A percentile compares a stretch with the other conserved stretches of the same genome.
Conservation (phyloP, 352 stramenopile species). For the Pythium scleroteichum region DNA sequence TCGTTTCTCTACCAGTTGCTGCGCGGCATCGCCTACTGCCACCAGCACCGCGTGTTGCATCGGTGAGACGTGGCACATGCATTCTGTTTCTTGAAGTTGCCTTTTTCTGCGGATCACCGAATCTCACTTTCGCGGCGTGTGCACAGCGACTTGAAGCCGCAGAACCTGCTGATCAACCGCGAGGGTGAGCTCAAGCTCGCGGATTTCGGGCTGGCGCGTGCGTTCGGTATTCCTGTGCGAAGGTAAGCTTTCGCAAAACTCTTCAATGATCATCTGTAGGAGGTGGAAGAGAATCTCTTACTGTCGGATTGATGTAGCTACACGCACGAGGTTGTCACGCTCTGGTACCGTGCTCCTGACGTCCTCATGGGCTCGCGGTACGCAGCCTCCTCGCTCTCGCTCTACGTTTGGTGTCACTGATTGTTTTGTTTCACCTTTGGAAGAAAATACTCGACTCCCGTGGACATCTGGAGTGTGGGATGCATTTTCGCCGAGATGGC, state of each 20-base stretch:
- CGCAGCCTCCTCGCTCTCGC: constrained; percentile 7
- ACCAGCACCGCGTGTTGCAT: constrained; percentile 95
- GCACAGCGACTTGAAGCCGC: constrained; percentile 97
- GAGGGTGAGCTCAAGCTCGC: constrained; percentile 99
- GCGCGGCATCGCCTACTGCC: constrained; percentile 98
- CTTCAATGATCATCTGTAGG: background rate
- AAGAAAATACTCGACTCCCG: constrained; percentile 98
- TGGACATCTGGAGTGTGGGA: constrained; percentile 99
- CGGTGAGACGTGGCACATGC: constrained; percentile 38
- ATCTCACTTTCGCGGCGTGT: too few species aligned
- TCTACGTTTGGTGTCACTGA: too few species aligned
- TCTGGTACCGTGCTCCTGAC: constrained; percentile 99
- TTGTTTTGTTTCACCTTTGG: too few species aligned
- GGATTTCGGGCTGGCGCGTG: constrained; percentile 99
- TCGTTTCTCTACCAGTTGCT: constrained; percentile 99
- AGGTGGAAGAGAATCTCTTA: background rate
- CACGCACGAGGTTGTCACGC: constrained; percentile 99
- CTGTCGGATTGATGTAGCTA: constrained; percentile 56
- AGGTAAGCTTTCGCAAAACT: constrained; percentile 43
- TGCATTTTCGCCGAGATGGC: constrained; percentile 99
- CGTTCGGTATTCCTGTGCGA: constrained; percentile 99
- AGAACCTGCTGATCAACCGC: constrained; percentile 98
- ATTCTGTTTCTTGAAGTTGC: background rate
- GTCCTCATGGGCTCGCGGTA: constrained; percentile 96
- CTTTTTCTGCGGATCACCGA: background rate